Conservation (phyloP, 1,284 basidiomycete species). For the Spongispora temasekensis region DNA sequence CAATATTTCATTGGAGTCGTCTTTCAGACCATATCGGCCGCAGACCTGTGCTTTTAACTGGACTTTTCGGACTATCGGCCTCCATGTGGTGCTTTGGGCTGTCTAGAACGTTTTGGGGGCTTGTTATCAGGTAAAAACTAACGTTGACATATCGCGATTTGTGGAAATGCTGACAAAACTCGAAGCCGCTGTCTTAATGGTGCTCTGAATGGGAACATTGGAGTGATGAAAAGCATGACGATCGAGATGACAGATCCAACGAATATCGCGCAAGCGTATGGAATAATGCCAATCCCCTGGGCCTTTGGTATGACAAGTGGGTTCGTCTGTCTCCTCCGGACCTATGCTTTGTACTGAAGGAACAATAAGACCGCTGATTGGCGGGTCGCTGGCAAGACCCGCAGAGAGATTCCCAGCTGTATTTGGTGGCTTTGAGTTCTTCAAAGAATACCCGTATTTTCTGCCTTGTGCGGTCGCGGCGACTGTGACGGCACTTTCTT, state of each 20-base stretch:
- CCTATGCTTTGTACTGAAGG: constrained; percentile 5
- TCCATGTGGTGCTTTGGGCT: constrained; percentile 68
- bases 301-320: constrained; percentile 44
- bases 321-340: constrained; percentile 28
- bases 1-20: constrained; percentile 67
- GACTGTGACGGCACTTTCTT: constrained; percentile 46
- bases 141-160: not conserved
- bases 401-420: constrained; percentile 55
- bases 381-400: constrained; percentile 60
- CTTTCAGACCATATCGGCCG: constrained; percentile 65
- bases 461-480: constrained; percentile 60
- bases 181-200: constrained; percentile 40
- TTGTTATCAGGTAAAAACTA: constrained; percentile 50
- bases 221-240: constrained; percentile 45
- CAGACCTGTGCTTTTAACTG: constrained; percentile 62
- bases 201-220: constrained; percentile 48
- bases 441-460: constrained; percentile 66
- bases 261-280: constrained; percentile 39
- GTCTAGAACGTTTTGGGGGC: constrained; percentile 56
- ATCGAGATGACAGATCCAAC: constrained; percentile 40
- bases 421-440: constrained; percentile 52
- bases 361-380: constrained; percentile 54
- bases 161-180: not conserved
- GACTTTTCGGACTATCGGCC: constrained; percentile 55
- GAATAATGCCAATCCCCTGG: constrained; percentile 49